Evolutionary conservation across 192 early-diverging fungal genomes (phyloP).

Genomic region (Podila horticola): DNA sequence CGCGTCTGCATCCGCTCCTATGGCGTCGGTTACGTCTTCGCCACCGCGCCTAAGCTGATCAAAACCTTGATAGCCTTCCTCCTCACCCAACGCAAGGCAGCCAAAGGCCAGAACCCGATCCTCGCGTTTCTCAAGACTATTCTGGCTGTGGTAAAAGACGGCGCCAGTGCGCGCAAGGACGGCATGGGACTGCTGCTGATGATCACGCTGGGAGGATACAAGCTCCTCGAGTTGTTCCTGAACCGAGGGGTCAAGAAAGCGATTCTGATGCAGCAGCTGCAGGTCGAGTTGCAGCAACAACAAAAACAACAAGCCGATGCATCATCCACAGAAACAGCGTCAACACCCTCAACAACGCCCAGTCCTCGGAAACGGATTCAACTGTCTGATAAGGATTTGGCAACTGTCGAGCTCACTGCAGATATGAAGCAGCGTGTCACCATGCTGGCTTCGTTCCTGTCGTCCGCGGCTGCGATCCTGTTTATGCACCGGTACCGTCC

Average conservation of each 20-base stretch:
- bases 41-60: slow-evolving; percentile 43
- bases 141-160: slow-evolving; percentile 18
- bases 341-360: background rate
- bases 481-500: slow-evolving; percentile 54
- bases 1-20: slow-evolving; percentile 44
- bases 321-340: background rate
- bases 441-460: slow-evolving; percentile 49
- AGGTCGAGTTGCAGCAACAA: background rate
- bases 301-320: background rate
- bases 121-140: slow-evolving; percentile 13
- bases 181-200: slow-evolving; percentile 43
- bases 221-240: slow-evolving; percentile 32
- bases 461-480: slow-evolving; percentile 49
- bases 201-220: slow-evolving; percentile 45
- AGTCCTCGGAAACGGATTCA: background rate
- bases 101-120: slow-evolving; percentile 24
- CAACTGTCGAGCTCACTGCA: slow-evolving; percentile 19
- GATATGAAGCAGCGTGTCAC: slow-evolving; percentile 35
- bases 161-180: slow-evolving; percentile 25
- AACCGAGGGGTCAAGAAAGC: slow-evolving; percentile 37
- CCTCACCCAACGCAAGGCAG: slow-evolving; percentile 19
- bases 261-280: slow-evolving; percentile 21
- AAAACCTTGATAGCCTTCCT: slow-evolving; percentile 27
- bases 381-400: slow-evolving; percentile 14
- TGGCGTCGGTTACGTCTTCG: slow-evolving; percentile 49